Conservation (phyloP, 2,329 filamentous ascomycete genomes). For the Phoma sp. region DNA sequence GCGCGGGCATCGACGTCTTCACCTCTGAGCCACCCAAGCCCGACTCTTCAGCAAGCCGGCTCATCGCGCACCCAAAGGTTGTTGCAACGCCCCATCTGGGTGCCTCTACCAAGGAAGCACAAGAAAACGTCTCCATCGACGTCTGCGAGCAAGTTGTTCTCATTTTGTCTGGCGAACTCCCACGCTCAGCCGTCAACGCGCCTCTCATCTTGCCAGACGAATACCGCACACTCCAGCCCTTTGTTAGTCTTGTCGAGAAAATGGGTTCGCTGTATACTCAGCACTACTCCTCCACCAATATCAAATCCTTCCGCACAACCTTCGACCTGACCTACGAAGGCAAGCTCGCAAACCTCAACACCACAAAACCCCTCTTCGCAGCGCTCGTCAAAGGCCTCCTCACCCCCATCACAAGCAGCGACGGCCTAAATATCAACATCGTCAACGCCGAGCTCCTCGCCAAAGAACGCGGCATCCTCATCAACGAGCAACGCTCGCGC, state of each 20-base stretch:
- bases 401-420: conserved; percentile 69
- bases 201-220: conserved; percentile 83
- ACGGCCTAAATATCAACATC: conserved; percentile 77
- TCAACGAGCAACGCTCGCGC: conserved; percentile 75
- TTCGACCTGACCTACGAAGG: conserved; percentile 83
- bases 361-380: conserved; percentile 80
- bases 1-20: conserved; percentile 82
- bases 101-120: conserved; percentile 80
- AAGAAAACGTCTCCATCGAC: conserved; percentile 84
- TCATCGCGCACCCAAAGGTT: conserved; percentile 74
- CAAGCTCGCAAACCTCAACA: conserved; percentile 72
- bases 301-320: conserved; percentile 63
- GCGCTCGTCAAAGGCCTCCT: conserved; percentile 80
- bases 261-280: conserved; percentile 83
- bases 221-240: conserved; percentile 78
- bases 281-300: conserved; percentile 63
- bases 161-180: conserved; percentile 75
- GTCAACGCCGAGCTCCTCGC: conserved; percentile 81
- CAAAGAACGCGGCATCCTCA: conserved; percentile 77
- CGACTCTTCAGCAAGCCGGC: conserved; percentile 65
- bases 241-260: conserved; percentile 77
- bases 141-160: conserved; percentile 81
- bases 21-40: conserved; percentile 74
- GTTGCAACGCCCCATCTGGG: conserved; percentile 82
- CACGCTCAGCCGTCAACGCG: conserved; percentile 80